phyloP scores from a whole-genome alignment of 2,329 filamentous ascomycete species.

The Apiospora koreana region DNA sequence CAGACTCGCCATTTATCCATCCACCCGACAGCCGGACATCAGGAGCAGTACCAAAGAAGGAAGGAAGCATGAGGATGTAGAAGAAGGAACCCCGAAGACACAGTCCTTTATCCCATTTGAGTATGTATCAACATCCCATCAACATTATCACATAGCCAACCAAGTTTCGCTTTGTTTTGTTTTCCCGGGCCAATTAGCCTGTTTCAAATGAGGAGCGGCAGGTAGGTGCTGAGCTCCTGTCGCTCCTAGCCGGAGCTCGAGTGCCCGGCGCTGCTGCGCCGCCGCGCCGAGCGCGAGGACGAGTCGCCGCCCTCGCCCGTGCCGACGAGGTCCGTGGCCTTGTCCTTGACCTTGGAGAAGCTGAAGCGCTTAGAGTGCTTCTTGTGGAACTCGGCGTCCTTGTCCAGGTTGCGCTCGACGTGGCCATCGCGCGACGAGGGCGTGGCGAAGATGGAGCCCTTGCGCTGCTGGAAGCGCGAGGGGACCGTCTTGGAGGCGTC shows the following conservation, averaged over 20 bases:
- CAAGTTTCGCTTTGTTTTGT: too few relatives aligned
- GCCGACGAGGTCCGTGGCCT: conserved; percentile 37
- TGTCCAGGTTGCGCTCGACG: conserved; percentile 56
- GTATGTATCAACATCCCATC: too few relatives aligned
- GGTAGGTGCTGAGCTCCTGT: not conserved
- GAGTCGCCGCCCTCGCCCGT: conserved; percentile 22
- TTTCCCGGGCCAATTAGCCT: too few relatives aligned
- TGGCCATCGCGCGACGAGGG: conserved; percentile 66
- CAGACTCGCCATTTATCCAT: too few relatives aligned
- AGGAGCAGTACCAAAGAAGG: not conserved
- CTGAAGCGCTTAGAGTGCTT: conserved; percentile 52
- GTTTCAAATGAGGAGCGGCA: too few relatives aligned
- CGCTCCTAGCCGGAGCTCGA: conserved; percentile 11
- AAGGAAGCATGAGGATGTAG: not conserved
- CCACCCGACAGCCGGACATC: too few relatives aligned
- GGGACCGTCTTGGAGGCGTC: conserved; percentile 69
- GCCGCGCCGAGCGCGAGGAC: conserved; percentile 19
- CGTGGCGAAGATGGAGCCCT: conserved; percentile 69
- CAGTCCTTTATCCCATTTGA: too few relatives aligned
- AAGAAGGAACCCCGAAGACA: too few relatives aligned
- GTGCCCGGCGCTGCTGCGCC: conserved; percentile 18
- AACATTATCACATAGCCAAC: too few relatives aligned
- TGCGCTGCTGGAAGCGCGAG: conserved; percentile 68
- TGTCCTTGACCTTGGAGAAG: conserved; percentile 40
- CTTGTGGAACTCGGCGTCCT: conserved; percentile 59